Evolutionary conservation across 2,329 filamentous ascomycete genomes (phyloP), one percentile per base, ranked within the genome.

Genomic region (Penicillium sp.): DNA sequence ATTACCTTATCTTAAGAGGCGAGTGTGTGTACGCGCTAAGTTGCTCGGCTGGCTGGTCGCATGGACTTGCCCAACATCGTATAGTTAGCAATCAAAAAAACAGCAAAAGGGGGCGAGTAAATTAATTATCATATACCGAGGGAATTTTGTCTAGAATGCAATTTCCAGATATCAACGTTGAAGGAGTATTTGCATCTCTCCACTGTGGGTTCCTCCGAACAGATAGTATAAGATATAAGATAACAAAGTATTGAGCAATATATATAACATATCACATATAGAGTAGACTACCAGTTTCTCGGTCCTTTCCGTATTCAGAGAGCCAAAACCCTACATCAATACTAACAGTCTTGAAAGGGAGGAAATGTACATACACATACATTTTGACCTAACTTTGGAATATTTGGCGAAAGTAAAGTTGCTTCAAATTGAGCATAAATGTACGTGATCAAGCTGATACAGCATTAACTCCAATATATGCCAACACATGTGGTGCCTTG

Each of bases 21-120:
- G n/a, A 14, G 30, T 36, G 7, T 2, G 31, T 28, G n/a, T 28
- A 33, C 25, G 41, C 46, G 35, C 37, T 40, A 45, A 49, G 30
- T 12, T 45, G 42, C 38, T 51, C 6, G 4, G 11, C 1, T 48
- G 4, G 11, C 1, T 48, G 30, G 44, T 50, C 45, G 62, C 60
- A 48, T 65, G 62, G 49, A 61, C 62, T 52, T 65, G 22, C 61
- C 60, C 37, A 43, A 52, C 30, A 45, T 40, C 41, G 46, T 45
- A 44, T 53, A 33, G 46, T 17, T 17, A 30, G 14, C 17, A 55
- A 54, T 38, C 10, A 42, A 28, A 28, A 25, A 37, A 2, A 36
- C 1, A 14, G 9, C 2, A 16, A 16, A 25, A 22, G 2, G 14
- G 16, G 6, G 4, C 2, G 30, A 31, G 11, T 12, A 14, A 5